phyloP scores from a whole-genome alignment of 768 basidiomycete genomes.

The Serendipita vermifera region DNA sequence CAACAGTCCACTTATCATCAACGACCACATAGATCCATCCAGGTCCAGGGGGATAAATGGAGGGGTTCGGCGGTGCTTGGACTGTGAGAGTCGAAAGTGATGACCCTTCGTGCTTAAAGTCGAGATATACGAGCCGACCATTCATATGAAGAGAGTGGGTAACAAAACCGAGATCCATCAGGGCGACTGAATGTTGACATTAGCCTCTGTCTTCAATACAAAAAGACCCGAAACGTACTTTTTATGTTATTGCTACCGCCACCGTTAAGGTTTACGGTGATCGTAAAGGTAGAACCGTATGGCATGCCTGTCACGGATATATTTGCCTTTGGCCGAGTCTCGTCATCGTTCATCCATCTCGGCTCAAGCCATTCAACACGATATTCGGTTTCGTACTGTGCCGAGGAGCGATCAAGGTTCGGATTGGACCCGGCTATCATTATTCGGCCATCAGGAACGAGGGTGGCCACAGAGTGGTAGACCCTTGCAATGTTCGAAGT shows the following conservation, averaged over 20 bases:
- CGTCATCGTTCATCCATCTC: constrained; percentile 51
- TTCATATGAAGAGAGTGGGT: constrained; percentile 69
- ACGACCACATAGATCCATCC: constrained; percentile 61
- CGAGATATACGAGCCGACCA: constrained; percentile 59
- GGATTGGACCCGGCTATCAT: constrained; percentile 80
- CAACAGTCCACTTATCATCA: constrained; percentile 52
- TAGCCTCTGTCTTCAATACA: neutral
- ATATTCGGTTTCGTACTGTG: constrained; percentile 73
- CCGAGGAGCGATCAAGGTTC: constrained; percentile 62
- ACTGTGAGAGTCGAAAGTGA: constrained; percentile 41
- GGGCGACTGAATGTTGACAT: constrained; percentile 33
- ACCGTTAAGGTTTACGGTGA: constrained; percentile 19
- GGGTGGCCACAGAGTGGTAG: constrained; percentile 74
- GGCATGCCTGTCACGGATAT: neutral
- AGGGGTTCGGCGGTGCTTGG: constrained; percentile 48
- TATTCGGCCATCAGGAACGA: constrained; percentile 56
- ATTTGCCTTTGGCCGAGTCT: constrained; percentile 30
- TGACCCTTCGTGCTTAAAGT: constrained; percentile 38
- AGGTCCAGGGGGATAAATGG: constrained; percentile 69
- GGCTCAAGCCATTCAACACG: constrained; percentile 78
- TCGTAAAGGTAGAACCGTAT: constrained; percentile 13
- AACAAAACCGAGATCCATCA: constrained; percentile 75
- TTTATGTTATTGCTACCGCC: constrained; percentile 32
- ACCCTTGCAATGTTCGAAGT: constrained; percentile 56
- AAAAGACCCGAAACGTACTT: constrained; percentile 35